These are phyloP conservation scores for Botrytis medusae DNA, from an alignment of 2,329 filamentous ascomycete species.

Conservation along the genomic window DNA sequence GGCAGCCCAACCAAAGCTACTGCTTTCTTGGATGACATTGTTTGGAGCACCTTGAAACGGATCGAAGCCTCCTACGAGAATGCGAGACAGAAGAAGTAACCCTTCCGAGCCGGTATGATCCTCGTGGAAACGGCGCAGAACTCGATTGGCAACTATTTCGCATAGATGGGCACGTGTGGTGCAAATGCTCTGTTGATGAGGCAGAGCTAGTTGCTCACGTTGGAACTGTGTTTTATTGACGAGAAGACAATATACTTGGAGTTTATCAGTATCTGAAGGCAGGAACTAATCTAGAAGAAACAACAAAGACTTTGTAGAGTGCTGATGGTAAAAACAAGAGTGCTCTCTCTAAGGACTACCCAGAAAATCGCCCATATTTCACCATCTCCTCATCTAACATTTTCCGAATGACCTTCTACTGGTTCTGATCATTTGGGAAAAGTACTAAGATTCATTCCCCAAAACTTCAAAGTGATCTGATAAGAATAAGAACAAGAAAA, in stretches of 20 bases:
- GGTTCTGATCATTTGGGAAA: neutral
- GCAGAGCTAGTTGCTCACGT: conserved; percentile 71
- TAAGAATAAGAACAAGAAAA: neutral
- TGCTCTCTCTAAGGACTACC: neutral
- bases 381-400: neutral
- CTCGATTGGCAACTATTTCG: conserved; percentile 75
- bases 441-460: neutral
- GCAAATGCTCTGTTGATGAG: conserved; percentile 79
- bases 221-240: conserved; percentile 81
- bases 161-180: conserved; percentile 75
- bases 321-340: no score
- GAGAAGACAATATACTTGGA: conserved; percentile 73
- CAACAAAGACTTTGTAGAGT: neutral
- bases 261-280: neutral
- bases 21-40: conserved; percentile 60
- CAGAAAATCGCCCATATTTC: neutral
- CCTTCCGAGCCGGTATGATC: conserved; percentile 70
- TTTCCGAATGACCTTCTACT: neutral
- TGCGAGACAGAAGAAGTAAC: conserved; percentile 71
- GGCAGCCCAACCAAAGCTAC: conserved; percentile 43
- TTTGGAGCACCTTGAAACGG: conserved; percentile 80
- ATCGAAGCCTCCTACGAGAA: conserved; percentile 80
- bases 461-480: neutral
- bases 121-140: conserved; percentile 76
- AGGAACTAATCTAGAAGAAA: neutral